These are phyloP conservation scores for Xylaria intraflava DNA, from an alignment of 495 filamentous ascomycete species.

Conservation along the genomic window DNA sequence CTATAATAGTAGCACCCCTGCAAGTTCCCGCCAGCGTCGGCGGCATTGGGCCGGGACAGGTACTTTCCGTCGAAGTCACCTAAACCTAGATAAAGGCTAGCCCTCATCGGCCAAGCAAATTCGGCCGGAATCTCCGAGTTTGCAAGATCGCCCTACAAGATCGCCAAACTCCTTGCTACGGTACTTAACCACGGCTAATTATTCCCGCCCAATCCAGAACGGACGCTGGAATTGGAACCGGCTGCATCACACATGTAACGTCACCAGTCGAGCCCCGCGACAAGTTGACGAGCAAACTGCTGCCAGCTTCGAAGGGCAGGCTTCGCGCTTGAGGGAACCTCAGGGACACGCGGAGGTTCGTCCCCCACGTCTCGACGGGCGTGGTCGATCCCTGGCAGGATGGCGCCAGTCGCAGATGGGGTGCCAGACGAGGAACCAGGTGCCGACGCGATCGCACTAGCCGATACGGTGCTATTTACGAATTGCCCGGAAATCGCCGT, in stretches of 20 bases:
- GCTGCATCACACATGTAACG: background rate
- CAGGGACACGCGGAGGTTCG: background rate
- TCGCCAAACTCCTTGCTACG: background rate
- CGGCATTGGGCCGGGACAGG: too few species aligned
- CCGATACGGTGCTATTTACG: slow-evolving; percentile 12
- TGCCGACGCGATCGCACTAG: background rate
- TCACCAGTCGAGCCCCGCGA: slow-evolving; percentile 2
- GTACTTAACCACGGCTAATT: too few species aligned
- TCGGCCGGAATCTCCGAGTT: background rate
- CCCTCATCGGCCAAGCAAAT: background rate
- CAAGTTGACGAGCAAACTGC: background rate
- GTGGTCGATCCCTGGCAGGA: background rate
- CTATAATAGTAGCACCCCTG: background rate
- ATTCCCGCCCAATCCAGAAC: background rate
- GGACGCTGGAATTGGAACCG: background rate
- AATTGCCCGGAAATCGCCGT: slow-evolving; percentile 5
- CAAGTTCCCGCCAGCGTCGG: background rate
- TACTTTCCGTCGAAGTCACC: too few species aligned
- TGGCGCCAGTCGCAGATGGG: background rate
- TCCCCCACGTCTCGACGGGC: background rate
- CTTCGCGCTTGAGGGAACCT: background rate
- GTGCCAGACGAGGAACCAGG: slow-evolving; percentile 1
- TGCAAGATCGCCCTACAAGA: background rate
- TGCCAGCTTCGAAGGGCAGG: slow-evolving; percentile 3
- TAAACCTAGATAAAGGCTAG: too few species aligned